Conservation (phyloP, 306 rosid species). For the Quillaja saponaria region DNA sequence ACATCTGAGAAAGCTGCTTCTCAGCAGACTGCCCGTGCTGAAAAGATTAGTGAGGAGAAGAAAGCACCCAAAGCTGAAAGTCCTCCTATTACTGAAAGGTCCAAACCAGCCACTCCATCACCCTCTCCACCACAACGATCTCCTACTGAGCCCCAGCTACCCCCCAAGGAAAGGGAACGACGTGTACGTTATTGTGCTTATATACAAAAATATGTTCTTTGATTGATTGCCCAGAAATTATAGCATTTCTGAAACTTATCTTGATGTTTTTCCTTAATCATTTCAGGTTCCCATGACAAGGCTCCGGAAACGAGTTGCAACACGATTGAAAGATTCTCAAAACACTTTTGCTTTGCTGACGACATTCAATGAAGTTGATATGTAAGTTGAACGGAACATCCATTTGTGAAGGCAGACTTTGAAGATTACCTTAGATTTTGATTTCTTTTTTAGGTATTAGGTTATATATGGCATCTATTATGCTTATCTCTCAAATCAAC, state of each 20-base stretch:
- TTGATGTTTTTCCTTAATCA: slow-evolving; percentile 22
- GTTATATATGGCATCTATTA: not conserved
- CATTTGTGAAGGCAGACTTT: slow-evolving; percentile 8
- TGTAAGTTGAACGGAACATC: slow-evolving; percentile 44
- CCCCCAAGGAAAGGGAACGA: slow-evolving; percentile 81
- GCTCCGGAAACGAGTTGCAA: slow-evolving; percentile 69
- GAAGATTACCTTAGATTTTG: slow-evolving; percentile 13
- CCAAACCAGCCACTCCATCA: slow-evolving; percentile 44
- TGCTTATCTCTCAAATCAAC: not conserved
- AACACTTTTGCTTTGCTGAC: slow-evolving; percentile 86
- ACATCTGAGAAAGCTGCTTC: slow-evolving; percentile 50
- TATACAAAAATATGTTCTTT: not conserved
- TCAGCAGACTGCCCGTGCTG: slow-evolving; percentile 38
- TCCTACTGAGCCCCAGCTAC: slow-evolving; percentile 80
- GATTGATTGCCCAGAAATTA: not conserved
- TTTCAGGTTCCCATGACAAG: slow-evolving; percentile 86
- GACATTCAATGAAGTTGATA: slow-evolving; percentile 87
- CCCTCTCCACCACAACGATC: slow-evolving; percentile 51
- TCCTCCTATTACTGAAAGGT: slow-evolving; percentile 41
- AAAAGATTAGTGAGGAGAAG: slow-evolving; percentile 50
- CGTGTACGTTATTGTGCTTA: slow-evolving; percentile 48
- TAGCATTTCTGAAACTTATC: slow-evolving; percentile 6
- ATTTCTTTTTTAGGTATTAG: not conserved
- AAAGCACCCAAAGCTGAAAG: slow-evolving; percentile 55
- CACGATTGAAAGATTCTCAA: slow-evolving; percentile 79